These are phyloP conservation scores for Rugonectria rugulosa DNA, from an alignment of 2,329 filamentous ascomycete species.

Conservation along the genomic window DNA sequence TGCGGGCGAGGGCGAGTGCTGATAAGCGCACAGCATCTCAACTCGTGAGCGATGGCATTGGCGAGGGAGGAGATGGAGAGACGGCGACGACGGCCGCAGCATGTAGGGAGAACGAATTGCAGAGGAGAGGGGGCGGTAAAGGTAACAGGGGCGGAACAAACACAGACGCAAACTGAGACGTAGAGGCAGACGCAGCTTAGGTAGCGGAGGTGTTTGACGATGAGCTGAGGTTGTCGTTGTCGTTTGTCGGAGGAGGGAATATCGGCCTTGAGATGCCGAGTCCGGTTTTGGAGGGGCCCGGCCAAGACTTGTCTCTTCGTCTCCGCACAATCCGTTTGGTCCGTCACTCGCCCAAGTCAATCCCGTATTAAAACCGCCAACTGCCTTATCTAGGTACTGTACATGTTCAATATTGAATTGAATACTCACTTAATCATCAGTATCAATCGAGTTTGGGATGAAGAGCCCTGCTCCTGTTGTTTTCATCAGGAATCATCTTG, in stretches of 20 bases:
- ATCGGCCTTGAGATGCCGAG: constrained; percentile 10
- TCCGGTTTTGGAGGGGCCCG: constrained; percentile 14
- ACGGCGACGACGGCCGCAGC: constrained; percentile 14
- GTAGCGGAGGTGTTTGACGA: not conserved
- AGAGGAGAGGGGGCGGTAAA: too few relatives aligned
- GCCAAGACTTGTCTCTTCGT: constrained; percentile 2
- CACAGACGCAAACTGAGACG: too few relatives aligned
- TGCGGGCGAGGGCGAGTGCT: constrained; percentile 19
- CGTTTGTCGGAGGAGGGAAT: constrained; percentile 13
- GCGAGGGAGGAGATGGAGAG: not conserved
- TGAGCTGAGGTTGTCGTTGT: not conserved
- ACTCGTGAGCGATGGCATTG: constrained; percentile 27
- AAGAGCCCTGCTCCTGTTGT: too few relatives aligned
- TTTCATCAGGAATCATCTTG: too few relatives aligned
- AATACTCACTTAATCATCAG: too few relatives aligned
- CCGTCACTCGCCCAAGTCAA: not conserved
- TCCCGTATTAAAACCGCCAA: too few relatives aligned
- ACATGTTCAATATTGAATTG: too few relatives aligned
- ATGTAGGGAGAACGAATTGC: not conserved
- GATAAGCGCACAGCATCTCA: constrained; percentile 30
- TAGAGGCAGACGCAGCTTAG: not conserved
- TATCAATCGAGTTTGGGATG: too few relatives aligned
- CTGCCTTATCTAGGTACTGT: too few relatives aligned
- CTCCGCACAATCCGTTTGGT: constrained; percentile 16
- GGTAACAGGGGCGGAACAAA: too few relatives aligned